Conservation (phyloP, 306 rosid species). For the Casuarina glauca region DNA sequence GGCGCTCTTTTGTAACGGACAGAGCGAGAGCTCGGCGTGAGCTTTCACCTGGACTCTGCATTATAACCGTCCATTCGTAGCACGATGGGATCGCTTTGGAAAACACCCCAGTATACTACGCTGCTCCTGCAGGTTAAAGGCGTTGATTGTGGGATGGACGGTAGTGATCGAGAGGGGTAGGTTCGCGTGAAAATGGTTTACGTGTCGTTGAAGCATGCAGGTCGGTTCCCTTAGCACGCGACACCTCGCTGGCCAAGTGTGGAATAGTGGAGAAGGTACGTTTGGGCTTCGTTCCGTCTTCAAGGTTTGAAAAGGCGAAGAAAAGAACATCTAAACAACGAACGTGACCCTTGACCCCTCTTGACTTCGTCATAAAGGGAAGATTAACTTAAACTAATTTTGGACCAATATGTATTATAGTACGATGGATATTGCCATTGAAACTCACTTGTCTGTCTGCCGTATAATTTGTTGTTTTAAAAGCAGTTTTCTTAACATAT, state of each 20-base stretch:
- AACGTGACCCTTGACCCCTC: too few species aligned
- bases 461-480: too few species aligned
- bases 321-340: too few species aligned
- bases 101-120: not conserved
- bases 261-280: too few species aligned
- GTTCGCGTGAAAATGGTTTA: slow-evolving; percentile 16
- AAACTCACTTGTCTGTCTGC: too few species aligned
- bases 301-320: too few species aligned
- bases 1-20: not conserved
- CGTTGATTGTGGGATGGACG: not conserved
- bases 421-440: too few species aligned
- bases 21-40: not conserved
- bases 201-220: slow-evolving; percentile 23
- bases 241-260: not conserved
- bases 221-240: slow-evolving; percentile 19
- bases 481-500: too few species aligned
- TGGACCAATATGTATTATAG: too few species aligned
- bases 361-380: too few species aligned
- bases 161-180: not conserved
- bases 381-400: too few species aligned
- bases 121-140: not conserved
- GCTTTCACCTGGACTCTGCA: slow-evolving; percentile 2
- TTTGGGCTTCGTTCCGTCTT: too few species aligned
- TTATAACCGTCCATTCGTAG: slow-evolving; percentile 24
- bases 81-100: slow-evolving; percentile 17